Evolutionary conservation across 257 asterid species (phyloP), one percentile per base, ranked within the genome.

Genomic region (Orobanche coerulescens): DNA sequence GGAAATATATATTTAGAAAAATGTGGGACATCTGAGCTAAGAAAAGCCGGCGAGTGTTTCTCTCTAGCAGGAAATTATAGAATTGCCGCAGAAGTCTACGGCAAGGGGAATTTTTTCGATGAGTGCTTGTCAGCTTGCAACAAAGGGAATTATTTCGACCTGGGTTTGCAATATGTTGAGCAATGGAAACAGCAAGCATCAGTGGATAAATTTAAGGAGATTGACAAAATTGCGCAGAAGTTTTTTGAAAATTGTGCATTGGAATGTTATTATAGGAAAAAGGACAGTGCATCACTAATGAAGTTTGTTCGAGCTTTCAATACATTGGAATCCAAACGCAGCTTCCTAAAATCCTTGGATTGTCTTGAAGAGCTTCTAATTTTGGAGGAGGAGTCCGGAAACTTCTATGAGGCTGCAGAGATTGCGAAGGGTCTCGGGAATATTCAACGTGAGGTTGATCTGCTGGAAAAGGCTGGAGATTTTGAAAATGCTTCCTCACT

Each of bases 41-140:
- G 61, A 54, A 83, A 74, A 73, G 88, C 91, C 1, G 91, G 83
- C 0, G 94, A 83, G 66, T 85, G 91, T 62, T 85, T 85, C 64
- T 65, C 46, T 16, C 56, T 71, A 60, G 94, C 91, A 5, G 84
- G 72, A 46, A 44, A 55, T 33, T 75, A 76, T 54, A 33, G 58
- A 23, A 72, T 43, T 47, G 91, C 88, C 0, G 84, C 91, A 0
- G 68, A 63, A 58, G 78, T 69, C 16, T 85, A 79, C 61, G 82
- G 71, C 2, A 61, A 72, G 57, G 84, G 83, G 2, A 65, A 72
- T 34, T 67, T 77, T 31, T 61, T 82, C 61, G 36, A 39, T 0
- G 86, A 85, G 34, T 85, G 88, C 68, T 64, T 85, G 62, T 59
- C 79, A 3, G 79, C 70, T 28, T 81, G 95, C 74, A 50, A 56